Evolutionary conservation across 2,329 filamentous ascomycete species (phyloP).

Genomic region (Monosporascus ibericus): DNA sequence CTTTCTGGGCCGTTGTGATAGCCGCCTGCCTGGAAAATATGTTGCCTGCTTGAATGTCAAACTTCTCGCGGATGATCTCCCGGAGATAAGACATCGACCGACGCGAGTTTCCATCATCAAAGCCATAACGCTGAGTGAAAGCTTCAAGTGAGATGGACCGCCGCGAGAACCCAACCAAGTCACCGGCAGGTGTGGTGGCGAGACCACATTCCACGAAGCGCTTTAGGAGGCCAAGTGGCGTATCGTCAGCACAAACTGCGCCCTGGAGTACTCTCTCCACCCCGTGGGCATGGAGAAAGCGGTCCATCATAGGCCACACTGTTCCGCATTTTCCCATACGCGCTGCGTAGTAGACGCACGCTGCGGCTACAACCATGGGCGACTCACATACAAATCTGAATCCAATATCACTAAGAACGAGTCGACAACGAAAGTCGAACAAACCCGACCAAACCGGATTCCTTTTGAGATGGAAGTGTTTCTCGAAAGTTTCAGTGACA

Average conservation of each 20-base stretch:
- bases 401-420: conserved; percentile 16
- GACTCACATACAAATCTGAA: conserved; percentile 12
- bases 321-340: conserved; percentile 2
- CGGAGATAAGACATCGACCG: conserved; percentile 4
- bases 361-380: conserved; percentile 17
- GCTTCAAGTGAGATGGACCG: conserved; percentile 3
- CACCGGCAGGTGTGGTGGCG: not conserved
- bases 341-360: conserved; percentile 14
- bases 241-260: not conserved
- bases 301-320: conserved; percentile 15
- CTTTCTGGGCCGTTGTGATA: not conserved
- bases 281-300: conserved; percentile 8
- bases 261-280: conserved; percentile 4
- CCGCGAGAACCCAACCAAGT: not conserved
- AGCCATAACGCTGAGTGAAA: conserved; percentile 1
- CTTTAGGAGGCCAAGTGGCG: conserved; percentile 2
- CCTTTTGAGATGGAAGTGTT: conserved; percentile 12
- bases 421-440: conserved; percentile 17
- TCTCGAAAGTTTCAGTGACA: conserved; percentile 8
- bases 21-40: conserved; percentile 1
- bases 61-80: conserved; percentile 6
- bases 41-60: conserved; percentile 1
- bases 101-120: not conserved
- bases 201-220: conserved; percentile 3
- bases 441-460: conserved; percentile 20